These are phyloP conservation scores for Pichia heedii DNA, from an alignment of 805 yeast species.

Conservation along the genomic window DNA sequence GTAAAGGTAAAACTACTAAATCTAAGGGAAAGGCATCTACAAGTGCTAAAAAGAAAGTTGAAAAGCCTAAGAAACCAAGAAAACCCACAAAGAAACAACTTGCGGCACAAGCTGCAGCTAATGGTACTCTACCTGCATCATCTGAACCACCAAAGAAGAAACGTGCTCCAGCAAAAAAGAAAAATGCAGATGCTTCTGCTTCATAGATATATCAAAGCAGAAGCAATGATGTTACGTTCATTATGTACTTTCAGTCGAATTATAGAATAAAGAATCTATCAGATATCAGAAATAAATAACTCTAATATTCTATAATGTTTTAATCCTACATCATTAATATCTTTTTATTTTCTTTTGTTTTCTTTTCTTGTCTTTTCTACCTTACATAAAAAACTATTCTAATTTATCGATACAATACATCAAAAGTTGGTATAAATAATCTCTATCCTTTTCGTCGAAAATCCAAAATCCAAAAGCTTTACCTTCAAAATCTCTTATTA, in stretches of 20 bases:
- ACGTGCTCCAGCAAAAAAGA: slow-evolving; percentile 22
- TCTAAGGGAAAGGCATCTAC: not conserved
- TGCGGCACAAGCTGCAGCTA: slow-evolving; percentile 21
- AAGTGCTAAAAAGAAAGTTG: slow-evolving; percentile 14
- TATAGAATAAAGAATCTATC: too few relatives aligned
- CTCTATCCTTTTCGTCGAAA: slow-evolving; percentile 59
- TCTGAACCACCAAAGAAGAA: slow-evolving; percentile 23
- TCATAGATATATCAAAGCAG: too few relatives aligned
- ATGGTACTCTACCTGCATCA: slow-evolving; percentile 10
- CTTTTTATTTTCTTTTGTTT: not conserved
- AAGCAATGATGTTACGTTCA: too few relatives aligned
- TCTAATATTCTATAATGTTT: too few relatives aligned
- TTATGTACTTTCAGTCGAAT: not conserved
- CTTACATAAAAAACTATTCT: not conserved
- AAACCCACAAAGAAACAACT: slow-evolving; percentile 27
- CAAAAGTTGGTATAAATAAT: slow-evolving; percentile 39
- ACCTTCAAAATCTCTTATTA: slow-evolving; percentile 56
- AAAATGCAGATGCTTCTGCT: slow-evolving; percentile 3
- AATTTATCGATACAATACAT: slow-evolving; percentile 22
- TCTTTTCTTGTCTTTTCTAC: not conserved
- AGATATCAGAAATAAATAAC: too few relatives aligned
- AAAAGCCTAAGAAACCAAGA: slow-evolving; percentile 22
- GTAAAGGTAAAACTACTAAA: slow-evolving; percentile 1
- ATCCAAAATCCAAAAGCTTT: slow-evolving; percentile 76
- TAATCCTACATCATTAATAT: too few relatives aligned